Evolutionary conservation across 305 asterid genomes (phyloP).

Genomic region (Fraxinus xanthoxyloides): DNA sequence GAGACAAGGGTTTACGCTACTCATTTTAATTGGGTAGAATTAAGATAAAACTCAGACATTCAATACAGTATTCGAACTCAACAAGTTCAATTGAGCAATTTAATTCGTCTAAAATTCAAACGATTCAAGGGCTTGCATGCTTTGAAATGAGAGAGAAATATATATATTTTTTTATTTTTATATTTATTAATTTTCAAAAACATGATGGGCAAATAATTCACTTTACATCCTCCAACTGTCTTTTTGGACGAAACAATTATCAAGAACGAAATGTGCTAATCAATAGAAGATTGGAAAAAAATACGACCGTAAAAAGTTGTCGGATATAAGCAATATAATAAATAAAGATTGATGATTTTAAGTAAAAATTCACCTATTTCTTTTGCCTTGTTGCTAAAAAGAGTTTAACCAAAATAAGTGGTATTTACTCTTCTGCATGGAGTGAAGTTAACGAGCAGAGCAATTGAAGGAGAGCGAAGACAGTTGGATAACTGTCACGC

Average conservation of each 20-base stretch:
- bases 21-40: neutral
- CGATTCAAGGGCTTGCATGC: neutral
- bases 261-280: neutral
- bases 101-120: neutral
- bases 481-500: conserved; percentile 30
- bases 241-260: neutral
- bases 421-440: neutral
- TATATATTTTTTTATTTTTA: no score
- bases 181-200: no score
- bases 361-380: neutral
- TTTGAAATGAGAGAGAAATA: neutral
- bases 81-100: neutral
- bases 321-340: neutral
- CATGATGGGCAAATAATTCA: neutral
- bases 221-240: neutral
- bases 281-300: neutral
- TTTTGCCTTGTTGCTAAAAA: neutral
- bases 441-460: conserved; percentile 20
- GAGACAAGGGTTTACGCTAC: neutral
- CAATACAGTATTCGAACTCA: neutral
- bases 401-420: neutral
- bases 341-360: neutral
- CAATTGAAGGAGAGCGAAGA: conserved; percentile 31
- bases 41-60: neutral
- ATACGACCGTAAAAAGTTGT: neutral